Conservation (phyloP, 441 rosid genomes). For the Metrosideros polymorpha region DNA sequence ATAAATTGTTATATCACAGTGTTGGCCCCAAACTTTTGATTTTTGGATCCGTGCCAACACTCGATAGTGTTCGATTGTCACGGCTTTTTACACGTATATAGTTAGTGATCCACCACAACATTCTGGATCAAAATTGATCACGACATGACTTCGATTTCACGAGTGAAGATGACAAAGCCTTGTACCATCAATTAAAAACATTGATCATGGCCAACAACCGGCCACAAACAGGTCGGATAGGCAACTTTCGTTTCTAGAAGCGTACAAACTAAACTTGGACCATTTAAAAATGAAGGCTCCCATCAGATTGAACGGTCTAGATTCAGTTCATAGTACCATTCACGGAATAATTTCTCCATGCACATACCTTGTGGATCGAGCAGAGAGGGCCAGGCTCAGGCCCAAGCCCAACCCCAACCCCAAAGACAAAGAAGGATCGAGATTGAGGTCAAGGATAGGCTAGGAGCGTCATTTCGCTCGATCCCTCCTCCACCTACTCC, state of each 20-base stretch:
- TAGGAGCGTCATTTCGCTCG: background rate
- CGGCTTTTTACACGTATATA: too few relatives aligned
- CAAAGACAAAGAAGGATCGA: background rate
- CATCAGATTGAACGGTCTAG: background rate
- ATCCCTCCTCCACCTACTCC: too few relatives aligned
- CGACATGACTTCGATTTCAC: background rate
- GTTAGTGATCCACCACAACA: background rate
- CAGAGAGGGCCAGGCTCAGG: background rate
- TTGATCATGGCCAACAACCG: background rate
- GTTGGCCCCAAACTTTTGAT: background rate
- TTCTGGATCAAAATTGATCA: background rate
- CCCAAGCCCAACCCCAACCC: background rate
- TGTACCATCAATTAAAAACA: rapidly evolving
- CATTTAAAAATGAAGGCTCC: background rate
- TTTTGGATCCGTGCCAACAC: background rate
- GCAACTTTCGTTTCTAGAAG: background rate
- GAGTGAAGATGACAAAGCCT: background rate
- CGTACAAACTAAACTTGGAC: background rate
- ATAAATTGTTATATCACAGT: background rate
- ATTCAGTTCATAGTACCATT: background rate
- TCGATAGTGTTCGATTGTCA: too few relatives aligned
- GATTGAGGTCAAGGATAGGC: background rate
- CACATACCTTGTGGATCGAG: background rate
- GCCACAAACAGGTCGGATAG: too few relatives aligned
- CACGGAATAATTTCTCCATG: background rate